Evolutionary conservation across 2,329 filamentous ascomycete species (phyloP), one percentile per base, ranked within the genome.

Genomic region (Chrysosporium queenslandicum): DNA sequence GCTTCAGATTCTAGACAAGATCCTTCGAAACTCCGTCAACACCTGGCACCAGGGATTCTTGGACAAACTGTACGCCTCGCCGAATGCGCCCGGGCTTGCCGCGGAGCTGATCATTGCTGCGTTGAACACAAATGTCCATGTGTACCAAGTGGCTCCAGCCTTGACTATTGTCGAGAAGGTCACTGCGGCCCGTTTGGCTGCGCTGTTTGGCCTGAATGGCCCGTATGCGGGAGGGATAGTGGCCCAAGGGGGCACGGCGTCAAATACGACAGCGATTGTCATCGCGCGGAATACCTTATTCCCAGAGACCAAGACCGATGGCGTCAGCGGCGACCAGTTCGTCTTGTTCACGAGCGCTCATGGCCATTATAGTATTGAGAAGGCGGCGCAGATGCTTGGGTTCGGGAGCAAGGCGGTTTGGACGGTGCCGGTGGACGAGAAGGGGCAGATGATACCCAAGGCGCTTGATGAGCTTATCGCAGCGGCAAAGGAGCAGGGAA

Each of bases 41-140:
- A 96, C 91, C n/a, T 97, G 90, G 87, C 86, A 94, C 63, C 90
- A 95, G 69, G 91, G 91, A 9, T 98, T 97, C 69, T 71, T 97
- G 63, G 90, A 96, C 71, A 97, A 98, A 72, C 75, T 97, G 16
- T 97, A 96, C 68, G 81, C 86, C n/a, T 85, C 84, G 58, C 94
- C 87, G 36, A 92, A 92, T 64, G 85, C 91, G 39, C 84, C 91
- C 7, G 91, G 91, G 16, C 78, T 97, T 0, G 82, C 85, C 14
- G 85, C 88, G 1, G 92, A 97, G 63, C 74, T 97, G 53, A 75
- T 97, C 7, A 79, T 97, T 23, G 83, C 87, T 0, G 79, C 86
- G 0, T 73, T 98, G 41, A 97, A 98, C 71, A 96, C 92, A 32
- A 98, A 97, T 65, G 74, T 90, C 14, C 92, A 97, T 67, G 87